Conservation (phyloP, 2,329 filamentous ascomycete genomes). For the Neocucurbitaria cava region DNA sequence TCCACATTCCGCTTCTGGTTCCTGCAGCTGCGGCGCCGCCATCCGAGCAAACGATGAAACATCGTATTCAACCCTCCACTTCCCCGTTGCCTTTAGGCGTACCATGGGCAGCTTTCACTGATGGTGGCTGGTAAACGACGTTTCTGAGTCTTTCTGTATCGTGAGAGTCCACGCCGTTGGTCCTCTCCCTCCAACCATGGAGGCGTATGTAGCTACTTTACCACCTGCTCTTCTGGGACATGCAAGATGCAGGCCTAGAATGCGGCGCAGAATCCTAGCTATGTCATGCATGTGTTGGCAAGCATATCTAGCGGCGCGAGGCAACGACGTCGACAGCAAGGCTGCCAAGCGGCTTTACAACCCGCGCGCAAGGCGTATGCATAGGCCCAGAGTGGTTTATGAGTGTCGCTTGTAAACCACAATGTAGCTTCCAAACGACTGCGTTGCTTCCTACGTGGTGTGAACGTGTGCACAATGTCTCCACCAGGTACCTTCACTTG, state of each 20-base stretch:
- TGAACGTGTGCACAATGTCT: no score
- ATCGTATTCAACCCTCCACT: neutral
- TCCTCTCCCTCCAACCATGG: neutral
- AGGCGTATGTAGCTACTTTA: neutral
- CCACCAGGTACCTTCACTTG: no score
- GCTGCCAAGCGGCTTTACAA: no score
- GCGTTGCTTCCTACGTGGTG: no score
- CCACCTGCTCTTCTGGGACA: neutral
- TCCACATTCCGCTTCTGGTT: neutral
- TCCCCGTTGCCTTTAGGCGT: neutral
- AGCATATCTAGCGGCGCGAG: constrained; percentile 1
- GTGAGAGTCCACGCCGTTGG: neutral
- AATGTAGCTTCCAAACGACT: no score
- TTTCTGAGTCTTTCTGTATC: neutral
- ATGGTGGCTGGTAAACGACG: neutral
- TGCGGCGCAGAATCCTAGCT: constrained; percentile 3
- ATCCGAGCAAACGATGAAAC: constrained; percentile 2
- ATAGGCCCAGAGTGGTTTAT: no score
- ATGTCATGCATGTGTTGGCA: constrained; percentile 14
- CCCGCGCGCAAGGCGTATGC: no score
- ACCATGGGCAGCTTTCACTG: neutral
- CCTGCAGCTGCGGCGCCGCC: constrained; percentile 6
- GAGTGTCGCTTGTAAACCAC: no score
- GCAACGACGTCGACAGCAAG: neutral
- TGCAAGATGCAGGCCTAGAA: constrained; percentile 1